Percentiles rank a stretch among this genome's conserved stretches.
These are phyloP conservation scores for Hymenoscyphus scutula DNA, from an alignment of 2,329 filamentous ascomycete species.

Conservation along the genomic window DNA sequence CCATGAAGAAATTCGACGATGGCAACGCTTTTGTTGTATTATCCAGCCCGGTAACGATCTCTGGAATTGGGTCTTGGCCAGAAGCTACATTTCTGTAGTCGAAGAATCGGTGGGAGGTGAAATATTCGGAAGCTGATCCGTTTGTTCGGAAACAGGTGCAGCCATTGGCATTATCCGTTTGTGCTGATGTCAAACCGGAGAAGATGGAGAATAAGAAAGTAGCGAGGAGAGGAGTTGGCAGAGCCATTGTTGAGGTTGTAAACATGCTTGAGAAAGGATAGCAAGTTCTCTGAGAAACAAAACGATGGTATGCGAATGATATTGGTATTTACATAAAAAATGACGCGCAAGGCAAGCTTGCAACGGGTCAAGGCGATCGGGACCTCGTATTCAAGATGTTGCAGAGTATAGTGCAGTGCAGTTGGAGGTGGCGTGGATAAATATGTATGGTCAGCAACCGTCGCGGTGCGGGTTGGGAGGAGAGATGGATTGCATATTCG, in stretches of 20 bases:
- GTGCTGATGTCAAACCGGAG: slow-evolving; percentile 17
- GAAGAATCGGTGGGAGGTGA: slow-evolving; percentile 32
- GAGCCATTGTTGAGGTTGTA: slow-evolving; percentile 18
- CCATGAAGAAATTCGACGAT: slow-evolving; percentile 28
- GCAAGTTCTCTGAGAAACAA: not conserved
- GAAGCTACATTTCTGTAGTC: slow-evolving; percentile 29
- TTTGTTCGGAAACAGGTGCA: slow-evolving; percentile 34
- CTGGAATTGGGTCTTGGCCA: slow-evolving; percentile 17
- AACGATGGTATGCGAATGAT: not conserved
- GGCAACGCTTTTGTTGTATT: slow-evolving; percentile 22
- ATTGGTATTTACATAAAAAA: not conserved
- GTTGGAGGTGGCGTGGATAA: slow-evolving; percentile 2
- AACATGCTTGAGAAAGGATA: not conserved
- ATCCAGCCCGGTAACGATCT: slow-evolving; percentile 18
- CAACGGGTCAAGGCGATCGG: not conserved
- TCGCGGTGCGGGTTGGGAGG: not conserved
- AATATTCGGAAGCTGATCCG: slow-evolving; percentile 30
- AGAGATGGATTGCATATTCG: not conserved
- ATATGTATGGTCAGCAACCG: not conserved
- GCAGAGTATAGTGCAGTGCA: not conserved
- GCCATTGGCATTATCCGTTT: slow-evolving; percentile 30
- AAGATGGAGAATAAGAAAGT: slow-evolving; percentile 23
- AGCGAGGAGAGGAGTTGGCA: slow-evolving; percentile 19
- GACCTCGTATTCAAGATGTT: slow-evolving; percentile 6
- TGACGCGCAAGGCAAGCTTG: not conserved